Evolutionary conservation across 2,329 filamentous ascomycete genomes (phyloP), one percentile per base, ranked within the genome.

Genomic region (Ophiostoma triangulosporum): DNA sequence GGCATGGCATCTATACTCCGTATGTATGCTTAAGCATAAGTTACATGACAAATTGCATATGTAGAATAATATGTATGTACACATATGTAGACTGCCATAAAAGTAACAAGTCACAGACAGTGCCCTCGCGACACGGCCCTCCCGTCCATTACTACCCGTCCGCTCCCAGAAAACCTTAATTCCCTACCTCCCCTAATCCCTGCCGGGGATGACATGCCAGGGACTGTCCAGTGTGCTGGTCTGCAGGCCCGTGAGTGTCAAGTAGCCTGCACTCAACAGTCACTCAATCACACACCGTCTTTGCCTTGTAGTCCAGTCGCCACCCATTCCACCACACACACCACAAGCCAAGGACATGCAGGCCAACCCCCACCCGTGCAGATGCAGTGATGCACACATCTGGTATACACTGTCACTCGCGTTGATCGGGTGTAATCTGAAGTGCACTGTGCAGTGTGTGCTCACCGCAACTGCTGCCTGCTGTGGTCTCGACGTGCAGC

Each of bases 111-210:
- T 31, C 20, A 7, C 22, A n/a, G 31, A 7, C 22, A n/a, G 5
- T 24, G 14, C 14, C 38, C 27, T 27, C 14, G 27, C 38, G 9
- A 33, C 29, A n/a, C 52, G 33, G n/a, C 43, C 51, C 31, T 48
- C 26, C 43, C 24, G 24, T n/a, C 38, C 38, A 43, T 43, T 24
- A 4, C 17, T 43, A 29, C 43, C 32, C 38, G 17, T 26, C 45
- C 29, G 36, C 46, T 54, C 55, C 55, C 55, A 53, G 55, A 36
- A 55, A 57, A 57, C 53, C 55, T 57, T 57, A 57, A 51, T 53
- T 14, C 53, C 50, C 29, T 51, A 51, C 53, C 48, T 17, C 20
- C 29, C 45, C 51, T 29, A 20, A 40, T 46, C 51, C 51, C 54
- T 54, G 53, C 49, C 48, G 11, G 15, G 17, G 36, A 35, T n/a